These are phyloP conservation scores for Epichloe aotearoae DNA, from an alignment of 2,329 filamentous ascomycete species.

Conservation along the genomic window DNA sequence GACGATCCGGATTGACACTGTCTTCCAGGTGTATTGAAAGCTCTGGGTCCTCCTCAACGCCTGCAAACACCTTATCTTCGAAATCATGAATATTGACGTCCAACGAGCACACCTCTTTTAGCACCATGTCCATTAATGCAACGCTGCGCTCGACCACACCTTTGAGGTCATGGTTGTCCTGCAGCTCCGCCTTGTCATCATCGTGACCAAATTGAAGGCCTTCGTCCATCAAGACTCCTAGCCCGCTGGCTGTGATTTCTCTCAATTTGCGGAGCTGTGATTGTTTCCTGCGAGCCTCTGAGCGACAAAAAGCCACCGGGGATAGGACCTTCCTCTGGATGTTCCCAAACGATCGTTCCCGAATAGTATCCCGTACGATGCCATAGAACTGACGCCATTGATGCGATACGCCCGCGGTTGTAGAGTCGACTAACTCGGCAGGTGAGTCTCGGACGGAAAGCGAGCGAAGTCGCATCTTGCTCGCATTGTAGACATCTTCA, in stretches of 20 bases:
- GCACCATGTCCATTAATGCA: slow-evolving; percentile 72
- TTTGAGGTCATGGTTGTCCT: slow-evolving; percentile 45
- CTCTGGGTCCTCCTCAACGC: slow-evolving; percentile 47
- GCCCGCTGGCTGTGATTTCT: slow-evolving; percentile 69
- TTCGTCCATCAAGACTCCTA: slow-evolving; percentile 80
- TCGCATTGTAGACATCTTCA: slow-evolving; percentile 56
- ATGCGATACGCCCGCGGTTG: slow-evolving; percentile 28
- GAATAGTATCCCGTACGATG: slow-evolving; percentile 63
- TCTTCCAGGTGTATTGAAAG: slow-evolving; percentile 39
- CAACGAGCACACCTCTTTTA: slow-evolving; percentile 54
- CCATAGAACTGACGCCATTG: slow-evolving; percentile 63
- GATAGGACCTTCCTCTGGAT: slow-evolving; percentile 62
- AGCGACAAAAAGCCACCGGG: slow-evolving; percentile 61
- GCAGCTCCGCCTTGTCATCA: slow-evolving; percentile 42
- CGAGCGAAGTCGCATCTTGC: slow-evolving; percentile 29
- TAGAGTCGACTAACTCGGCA: slow-evolving; percentile 21
- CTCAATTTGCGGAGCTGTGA: slow-evolving; percentile 57
- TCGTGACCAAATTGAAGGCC: slow-evolving; percentile 56
- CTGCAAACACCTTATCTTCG: slow-evolving; percentile 51
- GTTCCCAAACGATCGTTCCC: slow-evolving; percentile 56
- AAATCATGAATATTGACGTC: slow-evolving; percentile 51
- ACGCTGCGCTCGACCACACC: slow-evolving; percentile 68
- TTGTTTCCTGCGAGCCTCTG: slow-evolving; percentile 65
- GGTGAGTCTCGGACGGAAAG: slow-evolving; percentile 17
- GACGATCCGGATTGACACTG: slow-evolving; percentile 31